Conservation (phyloP, 2,329 filamentous ascomycete genomes). For the Cladosporium sphaerospermum region DNA sequence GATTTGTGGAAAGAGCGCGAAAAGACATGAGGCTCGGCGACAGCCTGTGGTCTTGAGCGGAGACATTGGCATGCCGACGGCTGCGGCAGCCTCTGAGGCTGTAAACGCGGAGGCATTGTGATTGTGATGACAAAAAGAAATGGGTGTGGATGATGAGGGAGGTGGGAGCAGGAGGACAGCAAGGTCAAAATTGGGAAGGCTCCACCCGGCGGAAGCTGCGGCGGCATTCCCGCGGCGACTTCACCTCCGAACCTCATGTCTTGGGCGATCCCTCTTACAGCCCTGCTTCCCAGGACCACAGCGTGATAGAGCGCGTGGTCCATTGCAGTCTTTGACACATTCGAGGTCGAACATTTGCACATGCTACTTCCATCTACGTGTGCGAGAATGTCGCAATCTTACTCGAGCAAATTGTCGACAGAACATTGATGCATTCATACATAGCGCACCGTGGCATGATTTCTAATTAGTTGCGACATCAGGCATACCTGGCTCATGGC, state of each 20-base stretch:
- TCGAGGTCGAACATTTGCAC: too few species aligned
- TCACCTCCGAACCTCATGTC: not conserved
- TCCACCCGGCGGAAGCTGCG: conserved; percentile 1
- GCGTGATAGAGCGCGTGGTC: too few species aligned
- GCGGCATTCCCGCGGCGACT: conserved; percentile 4
- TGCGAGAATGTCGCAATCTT: too few species aligned
- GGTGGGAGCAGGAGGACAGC: not conserved
- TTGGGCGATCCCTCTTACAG: too few species aligned
- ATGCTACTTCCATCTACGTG: too few species aligned
- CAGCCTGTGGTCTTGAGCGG: not conserved
- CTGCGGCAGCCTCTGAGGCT: conserved; percentile 7
- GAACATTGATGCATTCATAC: too few species aligned
- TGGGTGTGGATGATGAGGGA: conserved; percentile 1
- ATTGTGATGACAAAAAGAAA: conserved; percentile 8
- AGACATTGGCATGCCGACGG: conserved; percentile 6
- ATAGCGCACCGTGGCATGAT: too few species aligned
- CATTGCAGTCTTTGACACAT: too few species aligned
- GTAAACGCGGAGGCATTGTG: conserved; percentile 9
- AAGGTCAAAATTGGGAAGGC: conserved; percentile 4
- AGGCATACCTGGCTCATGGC: too few species aligned
- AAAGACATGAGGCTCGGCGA: not conserved
- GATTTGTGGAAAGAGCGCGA: conserved; percentile 10
- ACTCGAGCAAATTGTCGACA: too few species aligned
- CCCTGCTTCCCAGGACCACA: too few species aligned
- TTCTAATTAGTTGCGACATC: too few species aligned